Evolutionary conservation across 176 grass and related monocot genomes (phyloP).

Genomic region (Aegilops longissima): DNA sequence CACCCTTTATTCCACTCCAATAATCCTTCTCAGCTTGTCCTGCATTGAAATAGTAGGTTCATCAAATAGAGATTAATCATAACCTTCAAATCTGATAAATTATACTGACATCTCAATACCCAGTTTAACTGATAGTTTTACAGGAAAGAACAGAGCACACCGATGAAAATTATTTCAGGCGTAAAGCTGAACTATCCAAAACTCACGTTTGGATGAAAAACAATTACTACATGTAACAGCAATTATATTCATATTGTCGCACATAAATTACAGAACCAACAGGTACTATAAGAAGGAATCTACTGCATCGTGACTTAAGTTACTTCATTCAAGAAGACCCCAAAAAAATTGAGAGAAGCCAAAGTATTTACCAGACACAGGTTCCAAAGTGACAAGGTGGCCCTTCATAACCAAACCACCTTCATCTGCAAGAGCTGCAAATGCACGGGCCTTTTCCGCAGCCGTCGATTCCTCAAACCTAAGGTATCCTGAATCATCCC

Average conservation of each 20-base stretch:
- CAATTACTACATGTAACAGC: neutral
- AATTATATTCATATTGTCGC: neutral
- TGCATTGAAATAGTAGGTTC: constrained; percentile 29
- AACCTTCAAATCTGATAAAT: neutral
- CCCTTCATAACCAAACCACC: constrained; percentile 79
- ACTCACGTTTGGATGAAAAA: constrained; percentile 9
- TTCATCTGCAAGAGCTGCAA: constrained; percentile 71
- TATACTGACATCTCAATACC: neutral
- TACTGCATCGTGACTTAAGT: neutral
- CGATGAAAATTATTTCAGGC: neutral
- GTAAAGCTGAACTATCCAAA: neutral
- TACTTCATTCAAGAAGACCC: neutral
- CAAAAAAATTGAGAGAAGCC: constrained; percentile 9
- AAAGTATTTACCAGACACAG: constrained; percentile 59
- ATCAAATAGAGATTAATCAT: constrained; percentile 22
- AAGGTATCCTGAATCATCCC: constrained; percentile 78
- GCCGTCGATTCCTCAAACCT: constrained; percentile 74
- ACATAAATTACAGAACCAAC: neutral
- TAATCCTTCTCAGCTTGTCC: constrained; percentile 92
- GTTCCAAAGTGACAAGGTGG: constrained; percentile 72
- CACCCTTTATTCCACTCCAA: constrained; percentile 61
- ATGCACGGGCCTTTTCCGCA: constrained; percentile 72
- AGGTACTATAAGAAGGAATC: neutral
- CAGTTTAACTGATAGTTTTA: neutral
- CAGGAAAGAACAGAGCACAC: neutral